Evolutionary conservation across 78 protist genomes (phyloP).

Genomic region (Tieghemostelium lacteum): DNA sequence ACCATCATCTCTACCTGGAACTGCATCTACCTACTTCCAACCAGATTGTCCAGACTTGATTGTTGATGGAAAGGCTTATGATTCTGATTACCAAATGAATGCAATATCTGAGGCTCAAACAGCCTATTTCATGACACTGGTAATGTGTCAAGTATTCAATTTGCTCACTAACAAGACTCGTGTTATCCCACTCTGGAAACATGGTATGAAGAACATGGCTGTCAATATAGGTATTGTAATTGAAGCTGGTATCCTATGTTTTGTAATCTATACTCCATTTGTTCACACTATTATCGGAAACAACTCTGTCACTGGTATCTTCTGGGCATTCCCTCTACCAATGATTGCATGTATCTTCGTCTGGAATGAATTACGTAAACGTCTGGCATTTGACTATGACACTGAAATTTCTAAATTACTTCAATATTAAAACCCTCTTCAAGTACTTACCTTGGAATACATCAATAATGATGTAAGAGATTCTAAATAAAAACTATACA

Average conservation of each 20-base stretch:
- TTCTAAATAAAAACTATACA: too few relatives aligned
- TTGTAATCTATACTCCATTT: constrained; percentile 79
- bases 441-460: too few relatives aligned
- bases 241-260: constrained; percentile 82
- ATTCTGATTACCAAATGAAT: constrained; percentile 1
- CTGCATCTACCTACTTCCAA: constrained; percentile 16
- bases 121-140: constrained; percentile 90
- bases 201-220: constrained; percentile 81
- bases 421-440: constrained; percentile 19
- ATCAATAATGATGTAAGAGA: too few relatives aligned
- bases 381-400: constrained; percentile 12
- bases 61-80: not conserved
- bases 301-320: constrained; percentile 6
- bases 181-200: constrained; percentile 86
- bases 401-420: constrained; percentile 18
- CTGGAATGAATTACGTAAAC: constrained; percentile 54
- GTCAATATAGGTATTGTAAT: constrained; percentile 85
- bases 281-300: constrained; percentile 39
- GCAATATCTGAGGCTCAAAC: constrained; percentile 79
- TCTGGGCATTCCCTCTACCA: constrained; percentile 63
- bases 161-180: constrained; percentile 93
- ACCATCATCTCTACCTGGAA: constrained; percentile 17
- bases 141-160: constrained; percentile 93
- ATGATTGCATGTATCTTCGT: constrained; percentile 24
- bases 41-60: not conserved